A percentile compares a stretch with the other conserved stretches of the same genome.
Evolutionary conservation across 1,284 basidiomycete species (phyloP).

Genomic region (Apiotrichum porosum): DNA sequence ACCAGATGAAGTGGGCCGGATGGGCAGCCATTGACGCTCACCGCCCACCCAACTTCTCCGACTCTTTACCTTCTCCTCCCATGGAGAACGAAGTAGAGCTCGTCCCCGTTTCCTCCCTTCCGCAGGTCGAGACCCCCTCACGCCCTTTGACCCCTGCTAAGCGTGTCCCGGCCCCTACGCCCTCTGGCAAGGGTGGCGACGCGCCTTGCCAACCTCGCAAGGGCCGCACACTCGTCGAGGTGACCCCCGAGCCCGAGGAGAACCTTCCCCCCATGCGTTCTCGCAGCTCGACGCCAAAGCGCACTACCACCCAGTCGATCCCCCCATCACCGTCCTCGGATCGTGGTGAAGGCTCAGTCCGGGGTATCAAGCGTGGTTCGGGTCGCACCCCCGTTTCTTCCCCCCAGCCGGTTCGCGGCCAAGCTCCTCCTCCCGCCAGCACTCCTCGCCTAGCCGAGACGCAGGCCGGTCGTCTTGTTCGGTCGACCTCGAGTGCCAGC

Average conservation of each 20-base stretch:
- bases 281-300: background rate
- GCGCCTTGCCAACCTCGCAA: slow-evolving; percentile 42
- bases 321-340: background rate
- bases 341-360: background rate
- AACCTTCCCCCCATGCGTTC: no score
- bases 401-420: background rate
- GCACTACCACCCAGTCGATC: slow-evolving; percentile 1
- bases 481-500: slow-evolving; percentile 16
- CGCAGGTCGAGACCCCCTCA: background rate
- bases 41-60: slow-evolving; percentile 57
- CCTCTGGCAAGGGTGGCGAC: slow-evolving; percentile 26
- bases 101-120: background rate
- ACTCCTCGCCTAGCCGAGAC: slow-evolving; percentile 1
- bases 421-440: background rate
- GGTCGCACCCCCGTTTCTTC: slow-evolving; percentile 10
- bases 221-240: slow-evolving; percentile 5
- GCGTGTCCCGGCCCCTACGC: background rate
- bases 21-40: slow-evolving; percentile 58
- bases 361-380: slow-evolving; percentile 25
- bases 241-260: slow-evolving; percentile 4
- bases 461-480: background rate
- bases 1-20: slow-evolving; percentile 87
- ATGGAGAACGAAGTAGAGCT: slow-evolving; percentile 14
- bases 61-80: slow-evolving; percentile 39
- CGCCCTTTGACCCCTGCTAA: slow-evolving; percentile 1